phyloP scores from a whole-genome alignment of 441 rosid genomes.

The Adansonia gregorii region DNA sequence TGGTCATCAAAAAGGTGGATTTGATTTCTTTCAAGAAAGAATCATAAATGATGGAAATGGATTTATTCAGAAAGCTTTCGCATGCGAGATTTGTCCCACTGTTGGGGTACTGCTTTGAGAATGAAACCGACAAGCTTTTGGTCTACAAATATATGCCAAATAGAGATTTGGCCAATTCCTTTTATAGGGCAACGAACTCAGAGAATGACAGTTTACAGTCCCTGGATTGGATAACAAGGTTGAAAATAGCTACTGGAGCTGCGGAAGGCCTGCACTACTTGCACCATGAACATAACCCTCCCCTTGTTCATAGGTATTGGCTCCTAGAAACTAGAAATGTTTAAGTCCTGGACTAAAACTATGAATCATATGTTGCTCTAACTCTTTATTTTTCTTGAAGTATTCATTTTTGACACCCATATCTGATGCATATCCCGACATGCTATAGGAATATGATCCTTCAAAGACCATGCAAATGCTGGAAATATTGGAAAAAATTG shows the following conservation, averaged over 20 bases:
- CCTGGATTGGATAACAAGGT: constrained; percentile 96
- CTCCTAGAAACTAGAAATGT: too few relatives aligned
- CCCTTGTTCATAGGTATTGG: constrained; percentile 90
- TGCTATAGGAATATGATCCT: too few relatives aligned
- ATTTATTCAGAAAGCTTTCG: constrained; percentile 67
- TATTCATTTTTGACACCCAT: too few relatives aligned
- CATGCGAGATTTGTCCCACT: constrained; percentile 79
- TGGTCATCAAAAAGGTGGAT: constrained; percentile 78
- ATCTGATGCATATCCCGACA: too few relatives aligned
- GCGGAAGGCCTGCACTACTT: constrained; percentile 84
- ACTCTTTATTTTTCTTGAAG: too few relatives aligned
- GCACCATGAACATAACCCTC: constrained; percentile 91
- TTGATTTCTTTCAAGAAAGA: constrained; percentile 52
- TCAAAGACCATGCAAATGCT: too few relatives aligned
- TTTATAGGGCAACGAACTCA: constrained; percentile 53
- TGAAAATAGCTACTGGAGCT: constrained; percentile 91
- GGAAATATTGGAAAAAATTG: too few relatives aligned
- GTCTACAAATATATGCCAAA: constrained; percentile 89
- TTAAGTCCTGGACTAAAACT: too few relatives aligned
- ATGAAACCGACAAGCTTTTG: constrained; percentile 75
- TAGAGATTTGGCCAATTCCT: constrained; percentile 77
- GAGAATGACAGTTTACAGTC: constrained; percentile 76
- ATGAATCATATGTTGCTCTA: too few relatives aligned
- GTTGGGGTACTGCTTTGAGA: constrained; percentile 82
- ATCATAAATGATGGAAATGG: constrained; percentile 64